These are phyloP conservation scores for Ichthyophonus hoferi DNA, from an alignment of 208 protist species.

Conservation along the genomic window DNA sequence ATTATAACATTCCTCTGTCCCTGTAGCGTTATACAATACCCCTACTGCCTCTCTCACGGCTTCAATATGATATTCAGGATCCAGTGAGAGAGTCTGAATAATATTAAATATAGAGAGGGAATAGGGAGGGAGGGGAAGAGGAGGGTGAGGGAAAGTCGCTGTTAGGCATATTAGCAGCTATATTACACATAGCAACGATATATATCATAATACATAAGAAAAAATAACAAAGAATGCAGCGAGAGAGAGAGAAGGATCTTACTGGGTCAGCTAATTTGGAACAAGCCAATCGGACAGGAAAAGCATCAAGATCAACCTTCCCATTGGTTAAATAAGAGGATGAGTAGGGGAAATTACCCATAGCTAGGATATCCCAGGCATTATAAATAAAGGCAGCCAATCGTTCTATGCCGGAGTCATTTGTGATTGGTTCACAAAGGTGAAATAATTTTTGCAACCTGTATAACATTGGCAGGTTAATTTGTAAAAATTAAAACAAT, in stretches of 20 bases:
- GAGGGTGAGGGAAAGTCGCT: neutral
- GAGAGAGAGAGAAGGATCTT: neutral
- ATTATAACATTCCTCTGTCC: neutral
- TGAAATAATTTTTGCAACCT: neutral
- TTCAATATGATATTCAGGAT: neutral
- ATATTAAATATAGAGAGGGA: neutral
- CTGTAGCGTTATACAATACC: neutral
- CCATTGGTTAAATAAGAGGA: conserved; percentile 13
- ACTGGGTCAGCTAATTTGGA: neutral
- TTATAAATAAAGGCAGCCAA: neutral
- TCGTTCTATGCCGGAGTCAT: neutral
- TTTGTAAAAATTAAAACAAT: no score
- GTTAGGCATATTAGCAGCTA: no score
- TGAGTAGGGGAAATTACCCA: conserved; percentile 17
- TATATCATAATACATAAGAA: no score
- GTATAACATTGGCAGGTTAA: no score
- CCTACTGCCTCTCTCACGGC: neutral
- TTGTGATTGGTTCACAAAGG: neutral
- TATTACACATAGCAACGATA: no score
- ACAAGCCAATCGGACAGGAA: neutral
- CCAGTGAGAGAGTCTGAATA: neutral
- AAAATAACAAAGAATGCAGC: neutral
- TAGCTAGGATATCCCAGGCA: conserved; percentile 17
- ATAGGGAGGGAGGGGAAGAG: neutral
- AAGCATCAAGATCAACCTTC: neutral